Base-by-base conservation (phyloP, 2,329 filamentous ascomycete genomes). In the Metarhizium robertsii region DNA sequence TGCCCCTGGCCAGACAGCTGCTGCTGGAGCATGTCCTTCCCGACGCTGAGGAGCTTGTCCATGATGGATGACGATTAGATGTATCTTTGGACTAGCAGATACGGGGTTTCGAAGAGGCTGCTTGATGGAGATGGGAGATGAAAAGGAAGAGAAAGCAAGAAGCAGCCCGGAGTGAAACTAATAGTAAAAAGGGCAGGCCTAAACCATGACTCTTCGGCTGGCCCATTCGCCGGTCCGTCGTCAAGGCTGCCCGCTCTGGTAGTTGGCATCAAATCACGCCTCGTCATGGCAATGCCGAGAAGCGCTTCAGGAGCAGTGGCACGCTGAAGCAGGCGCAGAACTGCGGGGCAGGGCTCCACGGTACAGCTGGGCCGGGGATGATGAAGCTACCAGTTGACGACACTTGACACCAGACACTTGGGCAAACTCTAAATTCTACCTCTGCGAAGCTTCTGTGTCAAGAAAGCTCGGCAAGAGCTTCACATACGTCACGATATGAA, bases 41-140 rank as follows among this genome's bases (percentile, higher is more conserved):
- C 72, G 20, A 64, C 66, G 61, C 59, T 69, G 59, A 74, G 57
- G 57, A 74, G 56, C 55, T 68, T 70, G 46, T 74, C 70, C 72
- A 74, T 74, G 52, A 32, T 66, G 60, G 50, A 46, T 55, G 30
- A 34, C 53, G 30, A 40, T 13, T 48, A 40, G 48, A 48, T 32
- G 53, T 29, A 16, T 32, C 25, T 6, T 46, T 18, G 18, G 32
- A 48, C 40, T 6, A n/a, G 40, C n/a, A 46, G 18, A 25, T 46
- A 30, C 20, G 32, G 13, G 45, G 6, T n/a, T 10, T 45, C 8
- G n/a, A 11, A 8, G 45, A 30, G 4, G 45, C 16, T 6, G 25
- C 45, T 29, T 11, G 45, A 20, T 20, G 42, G 16, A 8, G 18
- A 16, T 18, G 42, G 8, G 10, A n/a, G 10, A 18, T 14, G 25